Percentiles rank a stretch among this genome's conserved stretches.
phyloP scores from a whole-genome alignment of 371 early-diverging fungal species.

The Actinomucor elegans region DNA sequence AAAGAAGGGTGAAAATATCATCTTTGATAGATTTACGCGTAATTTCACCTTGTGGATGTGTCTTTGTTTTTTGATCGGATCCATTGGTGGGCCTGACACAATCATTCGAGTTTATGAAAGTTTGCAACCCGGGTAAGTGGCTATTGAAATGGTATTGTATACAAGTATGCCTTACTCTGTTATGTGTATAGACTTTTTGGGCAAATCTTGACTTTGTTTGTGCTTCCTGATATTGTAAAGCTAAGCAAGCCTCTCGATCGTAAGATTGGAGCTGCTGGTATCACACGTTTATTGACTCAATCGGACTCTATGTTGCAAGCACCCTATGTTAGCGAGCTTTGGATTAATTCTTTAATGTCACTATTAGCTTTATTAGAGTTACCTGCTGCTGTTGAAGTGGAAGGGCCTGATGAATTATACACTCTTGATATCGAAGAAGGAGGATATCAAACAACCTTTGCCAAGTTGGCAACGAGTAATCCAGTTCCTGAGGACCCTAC shows the following conservation, averaged over 20 bases:
- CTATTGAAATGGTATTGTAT: no score
- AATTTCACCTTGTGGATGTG: slow-evolving; percentile 80
- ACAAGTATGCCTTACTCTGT: no score
- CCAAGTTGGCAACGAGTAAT: slow-evolving; percentile 61
- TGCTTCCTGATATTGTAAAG: slow-evolving; percentile 69
- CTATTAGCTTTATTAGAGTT: slow-evolving; percentile 55
- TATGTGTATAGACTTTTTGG: slow-evolving; percentile 62
- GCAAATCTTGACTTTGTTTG: slow-evolving; percentile 64
- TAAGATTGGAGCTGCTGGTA: slow-evolving; percentile 68
- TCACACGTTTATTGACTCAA: slow-evolving; percentile 63
- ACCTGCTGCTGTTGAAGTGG: slow-evolving; percentile 54
- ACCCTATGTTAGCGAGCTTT: slow-evolving; percentile 53
- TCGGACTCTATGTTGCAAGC: slow-evolving; percentile 48
- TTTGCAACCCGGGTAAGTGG: slow-evolving; percentile 74
- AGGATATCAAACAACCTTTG: slow-evolving; percentile 80
- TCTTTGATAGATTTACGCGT: slow-evolving; percentile 63
- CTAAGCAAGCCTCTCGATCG: slow-evolving; percentile 71
- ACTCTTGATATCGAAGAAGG: slow-evolving; percentile 69
- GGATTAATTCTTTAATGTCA: slow-evolving; percentile 49
- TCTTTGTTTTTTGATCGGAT: slow-evolving; percentile 65
- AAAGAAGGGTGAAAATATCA: slow-evolving; percentile 43
- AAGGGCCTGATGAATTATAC: slow-evolving; percentile 70
- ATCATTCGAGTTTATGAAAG: slow-evolving; percentile 74
- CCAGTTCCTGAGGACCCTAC: slow-evolving; percentile 49
- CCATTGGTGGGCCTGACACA: slow-evolving; percentile 61